Evolutionary conservation across 2,329 filamentous ascomycete genomes (phyloP).

Genomic region (Trichoderma lentiforme): DNA sequence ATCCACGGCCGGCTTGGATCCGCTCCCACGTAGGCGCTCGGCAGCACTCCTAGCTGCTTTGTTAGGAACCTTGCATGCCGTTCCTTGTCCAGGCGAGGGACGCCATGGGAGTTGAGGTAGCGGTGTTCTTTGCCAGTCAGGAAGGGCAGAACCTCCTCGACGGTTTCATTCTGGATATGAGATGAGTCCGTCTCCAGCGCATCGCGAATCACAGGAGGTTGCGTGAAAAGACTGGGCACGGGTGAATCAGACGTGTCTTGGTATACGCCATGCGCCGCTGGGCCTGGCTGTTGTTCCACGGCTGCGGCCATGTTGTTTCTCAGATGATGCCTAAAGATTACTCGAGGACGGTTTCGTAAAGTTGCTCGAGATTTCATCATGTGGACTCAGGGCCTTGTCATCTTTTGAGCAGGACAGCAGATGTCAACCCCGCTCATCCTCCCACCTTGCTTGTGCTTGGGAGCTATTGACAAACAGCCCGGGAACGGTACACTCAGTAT

Average conservation of each 20-base stretch:
- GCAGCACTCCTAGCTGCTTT: conserved; percentile 58
- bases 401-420: conserved; percentile 20
- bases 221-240: conserved; percentile 57
- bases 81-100: conserved; percentile 69
- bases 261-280: conserved; percentile 7
- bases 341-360: conserved; percentile 30
- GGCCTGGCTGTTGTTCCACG: conserved; percentile 14
- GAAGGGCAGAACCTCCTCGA: conserved; percentile 66
- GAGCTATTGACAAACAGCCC: conserved; percentile 7
- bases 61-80: conserved; percentile 62
- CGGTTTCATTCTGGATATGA: conserved; percentile 62
- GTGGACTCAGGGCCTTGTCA: conserved; percentile 23
- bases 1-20: conserved; percentile 93
- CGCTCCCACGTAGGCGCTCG: conserved; percentile 65
- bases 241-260: conserved; percentile 12
- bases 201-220: conserved; percentile 62
- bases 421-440: conserved; percentile 15
- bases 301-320: conserved; percentile 21
- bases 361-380: conserved; percentile 32
- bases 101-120: conserved; percentile 64
- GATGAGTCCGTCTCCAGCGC: conserved; percentile 65
- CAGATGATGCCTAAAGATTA: conserved; percentile 31
- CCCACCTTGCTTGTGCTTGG: conserved; percentile 10
- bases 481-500: not conserved
- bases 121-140: conserved; percentile 54